These are phyloP conservation scores for Nitzschia sp. DNA, from an alignment of 108 stramenopile species.

Conservation along the genomic window DNA sequence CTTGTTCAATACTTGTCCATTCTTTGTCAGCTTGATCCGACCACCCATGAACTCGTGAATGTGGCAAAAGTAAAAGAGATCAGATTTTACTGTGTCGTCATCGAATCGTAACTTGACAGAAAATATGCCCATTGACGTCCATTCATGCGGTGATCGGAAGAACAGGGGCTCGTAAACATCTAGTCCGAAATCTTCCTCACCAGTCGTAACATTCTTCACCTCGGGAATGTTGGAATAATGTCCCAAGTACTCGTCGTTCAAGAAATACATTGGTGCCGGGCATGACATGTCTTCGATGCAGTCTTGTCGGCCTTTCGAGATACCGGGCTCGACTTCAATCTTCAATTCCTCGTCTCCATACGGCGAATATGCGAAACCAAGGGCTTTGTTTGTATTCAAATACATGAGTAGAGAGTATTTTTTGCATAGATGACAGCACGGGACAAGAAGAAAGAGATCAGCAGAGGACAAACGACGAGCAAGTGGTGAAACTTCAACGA, in stretches of 20 bases:
- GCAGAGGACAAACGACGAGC: constrained; percentile 39
- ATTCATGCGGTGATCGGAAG: constrained; percentile 68
- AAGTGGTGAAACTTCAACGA: constrained; percentile 79
- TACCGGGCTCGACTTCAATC: constrained; percentile 81
- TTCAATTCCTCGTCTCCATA: constrained; percentile 85
- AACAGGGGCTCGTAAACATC: constrained; percentile 85
- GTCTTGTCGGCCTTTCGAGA: constrained; percentile 39
- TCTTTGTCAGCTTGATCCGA: constrained; percentile 58
- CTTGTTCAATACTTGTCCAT: constrained; percentile 12
- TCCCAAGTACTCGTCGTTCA: constrained; percentile 59
- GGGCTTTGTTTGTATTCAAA: constrained; percentile 21
- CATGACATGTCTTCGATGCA: constrained; percentile 54
- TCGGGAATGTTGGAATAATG: constrained; percentile 48
- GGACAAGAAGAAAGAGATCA: neutral
- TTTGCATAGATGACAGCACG: neutral
- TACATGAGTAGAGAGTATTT: neutral
- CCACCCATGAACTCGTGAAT: constrained; percentile 76
- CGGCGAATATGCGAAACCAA: constrained; percentile 87
- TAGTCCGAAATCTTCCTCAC: constrained; percentile 70
- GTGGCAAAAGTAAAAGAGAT: constrained; percentile 94
- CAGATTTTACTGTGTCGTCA: constrained; percentile 41
- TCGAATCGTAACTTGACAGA: constrained; percentile 62
- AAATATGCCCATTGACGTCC: constrained; percentile 61
- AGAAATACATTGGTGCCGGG: constrained; percentile 82
- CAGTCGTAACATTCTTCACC: constrained; percentile 8